phyloP scores from a whole-genome alignment of 441 rosid genomes.

The Lepidium campestre region DNA sequence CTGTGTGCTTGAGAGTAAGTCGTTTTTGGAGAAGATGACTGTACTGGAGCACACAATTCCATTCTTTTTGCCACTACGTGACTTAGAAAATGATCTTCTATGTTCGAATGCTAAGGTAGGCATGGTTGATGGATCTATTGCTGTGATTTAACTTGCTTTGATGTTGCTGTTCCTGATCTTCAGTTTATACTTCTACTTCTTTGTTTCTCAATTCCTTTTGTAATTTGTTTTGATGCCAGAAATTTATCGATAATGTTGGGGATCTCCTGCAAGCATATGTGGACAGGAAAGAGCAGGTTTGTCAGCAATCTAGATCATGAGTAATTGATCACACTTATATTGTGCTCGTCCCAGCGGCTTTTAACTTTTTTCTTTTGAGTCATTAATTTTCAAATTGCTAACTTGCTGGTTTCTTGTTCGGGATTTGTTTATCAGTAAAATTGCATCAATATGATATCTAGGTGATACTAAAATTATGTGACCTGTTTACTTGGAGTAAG shows the following conservation, averaged over 20 bases:
- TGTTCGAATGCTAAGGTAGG: conserved; percentile 85
- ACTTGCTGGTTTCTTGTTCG: neutral
- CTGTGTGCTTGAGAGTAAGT: conserved; percentile 89
- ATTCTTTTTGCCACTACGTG: conserved; percentile 84
- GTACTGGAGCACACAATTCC: conserved; percentile 94
- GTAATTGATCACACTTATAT: neutral
- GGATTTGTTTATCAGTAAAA: neutral
- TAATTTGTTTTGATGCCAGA: conserved; percentile 42
- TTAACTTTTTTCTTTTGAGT: neutral
- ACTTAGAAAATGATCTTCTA: conserved; percentile 87
- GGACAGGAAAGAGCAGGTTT: conserved; percentile 93
- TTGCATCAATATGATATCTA: neutral
- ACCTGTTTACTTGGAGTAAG: neutral
- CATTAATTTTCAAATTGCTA: neutral
- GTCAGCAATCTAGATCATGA: neutral
- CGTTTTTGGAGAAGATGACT: conserved; percentile 92
- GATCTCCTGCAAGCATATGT: conserved; percentile 88
- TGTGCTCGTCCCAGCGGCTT: neutral
- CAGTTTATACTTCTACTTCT: neutral
- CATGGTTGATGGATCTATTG: conserved; percentile 22
- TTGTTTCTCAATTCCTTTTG: neutral
- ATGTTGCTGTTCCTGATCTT: conserved; percentile 1
- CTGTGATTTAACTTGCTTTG: conserved; percentile 1
- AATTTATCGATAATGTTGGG: conserved; percentile 84
- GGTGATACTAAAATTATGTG: neutral